Percentiles rank a stretch among this genome's conserved stretches.
Conservation (phyloP, 352 stramenopile genomes). For the Elongisporangium prolatum region DNA sequence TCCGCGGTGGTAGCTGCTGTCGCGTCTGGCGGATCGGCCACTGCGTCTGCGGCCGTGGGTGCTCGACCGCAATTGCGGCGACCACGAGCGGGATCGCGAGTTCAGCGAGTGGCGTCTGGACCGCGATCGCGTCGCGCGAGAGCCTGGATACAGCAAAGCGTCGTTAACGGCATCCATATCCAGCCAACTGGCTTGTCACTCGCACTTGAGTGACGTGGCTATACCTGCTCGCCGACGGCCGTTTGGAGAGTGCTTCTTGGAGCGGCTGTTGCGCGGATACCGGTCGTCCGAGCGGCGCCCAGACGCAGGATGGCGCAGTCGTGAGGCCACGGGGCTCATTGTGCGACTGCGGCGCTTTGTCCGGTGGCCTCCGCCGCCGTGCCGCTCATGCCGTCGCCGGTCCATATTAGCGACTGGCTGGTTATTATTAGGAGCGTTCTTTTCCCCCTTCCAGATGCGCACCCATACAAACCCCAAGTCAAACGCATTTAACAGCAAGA, state of each 20-base stretch:
- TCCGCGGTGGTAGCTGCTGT: constrained; percentile 1
- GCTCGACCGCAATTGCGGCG: constrained; percentile 20
- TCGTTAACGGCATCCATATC: not conserved
- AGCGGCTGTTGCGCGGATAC: constrained; percentile 9
- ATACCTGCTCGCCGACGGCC: constrained; percentile 12
- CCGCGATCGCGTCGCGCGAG: constrained; percentile 15
- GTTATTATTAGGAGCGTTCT: not conserved
- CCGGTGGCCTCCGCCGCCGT: not conserved
- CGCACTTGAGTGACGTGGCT: constrained; percentile 21
- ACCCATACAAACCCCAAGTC: not conserved
- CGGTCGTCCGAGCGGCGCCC: constrained; percentile 13
- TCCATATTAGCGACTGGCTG: not conserved
- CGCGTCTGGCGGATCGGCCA: not conserved
- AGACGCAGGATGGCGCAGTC: constrained; percentile 21
- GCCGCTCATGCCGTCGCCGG: not conserved
- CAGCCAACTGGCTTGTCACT: not conserved
- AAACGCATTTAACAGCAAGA: not conserved
- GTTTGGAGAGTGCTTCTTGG: constrained; percentile 13
- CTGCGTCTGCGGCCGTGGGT: constrained; percentile 3
- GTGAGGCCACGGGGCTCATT: constrained; percentile 32
- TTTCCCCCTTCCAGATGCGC: not conserved
- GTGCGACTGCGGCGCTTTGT: constrained; percentile 11
- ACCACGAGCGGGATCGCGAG: constrained; percentile 17
- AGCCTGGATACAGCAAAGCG: constrained; percentile 9
- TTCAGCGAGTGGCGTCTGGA: constrained; percentile 2